Conservation (phyloP, 176 grass and related monocot species). For the Luzula sylvatica region DNA sequence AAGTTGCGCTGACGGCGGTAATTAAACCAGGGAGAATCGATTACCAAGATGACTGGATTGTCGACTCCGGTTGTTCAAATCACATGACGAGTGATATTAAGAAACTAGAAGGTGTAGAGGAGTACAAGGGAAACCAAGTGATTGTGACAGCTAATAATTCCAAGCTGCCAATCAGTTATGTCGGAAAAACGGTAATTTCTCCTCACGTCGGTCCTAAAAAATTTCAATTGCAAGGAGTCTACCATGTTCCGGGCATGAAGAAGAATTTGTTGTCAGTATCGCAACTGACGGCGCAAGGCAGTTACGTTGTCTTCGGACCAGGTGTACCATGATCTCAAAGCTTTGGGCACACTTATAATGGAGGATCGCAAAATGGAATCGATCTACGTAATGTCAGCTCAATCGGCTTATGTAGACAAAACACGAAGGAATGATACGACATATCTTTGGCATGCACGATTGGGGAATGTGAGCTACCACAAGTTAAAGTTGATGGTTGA, state of each 20-base stretch:
- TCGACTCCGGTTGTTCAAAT: background rate
- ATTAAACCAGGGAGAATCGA: background rate
- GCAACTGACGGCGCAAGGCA: too few relatives aligned
- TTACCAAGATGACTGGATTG: background rate
- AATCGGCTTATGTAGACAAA: too few relatives aligned
- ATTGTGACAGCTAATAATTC: background rate
- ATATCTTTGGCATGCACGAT: background rate
- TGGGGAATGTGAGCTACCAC: background rate
- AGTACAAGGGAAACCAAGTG: background rate
- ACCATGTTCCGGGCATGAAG: conserved; percentile 6
- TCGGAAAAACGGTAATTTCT: background rate
- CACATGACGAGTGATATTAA: background rate
- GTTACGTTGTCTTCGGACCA: too few relatives aligned
- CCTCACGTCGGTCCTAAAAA: background rate
- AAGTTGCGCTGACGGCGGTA: background rate
- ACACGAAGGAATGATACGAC: too few relatives aligned
- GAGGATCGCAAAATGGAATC: too few relatives aligned
- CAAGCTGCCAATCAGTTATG: background rate
- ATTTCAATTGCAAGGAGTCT: background rate
- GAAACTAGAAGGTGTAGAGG: background rate
- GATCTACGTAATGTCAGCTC: too few relatives aligned
- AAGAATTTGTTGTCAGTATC: conserved; percentile 10
- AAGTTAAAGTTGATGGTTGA: too few relatives aligned
- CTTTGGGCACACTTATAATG: too few relatives aligned
- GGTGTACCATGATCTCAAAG: too few relatives aligned